A percentile compares a stretch with the other conserved stretches of the same genome.
Evolutionary conservation across 2,329 filamentous ascomycete genomes (phyloP).

Genomic region (Diaporthe caulivora): DNA sequence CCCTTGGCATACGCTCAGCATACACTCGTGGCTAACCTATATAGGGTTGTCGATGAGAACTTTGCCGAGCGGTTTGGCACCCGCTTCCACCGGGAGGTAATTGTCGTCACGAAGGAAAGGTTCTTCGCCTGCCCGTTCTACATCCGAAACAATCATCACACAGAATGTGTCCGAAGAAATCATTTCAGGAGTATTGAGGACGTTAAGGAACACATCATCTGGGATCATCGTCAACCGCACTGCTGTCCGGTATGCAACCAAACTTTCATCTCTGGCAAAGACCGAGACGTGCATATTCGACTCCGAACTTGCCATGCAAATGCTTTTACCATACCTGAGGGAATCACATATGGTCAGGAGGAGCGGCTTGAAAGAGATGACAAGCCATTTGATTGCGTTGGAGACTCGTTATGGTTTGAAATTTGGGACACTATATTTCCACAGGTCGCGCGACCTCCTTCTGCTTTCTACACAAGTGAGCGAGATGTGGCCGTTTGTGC

Average conservation of each 20-base stretch:
- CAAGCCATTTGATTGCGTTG: too few relatives aligned
- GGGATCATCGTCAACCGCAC: not conserved
- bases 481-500: too few relatives aligned
- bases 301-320: not conserved
- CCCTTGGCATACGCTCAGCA: too few relatives aligned
- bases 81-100: too few relatives aligned
- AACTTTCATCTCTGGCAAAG: not conserved
- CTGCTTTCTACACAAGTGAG: too few relatives aligned
- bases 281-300: slow-evolving; percentile 7
- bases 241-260: slow-evolving; percentile 2
- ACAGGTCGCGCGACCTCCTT: too few relatives aligned
- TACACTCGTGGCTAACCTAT: too few relatives aligned
- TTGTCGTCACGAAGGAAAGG: not conserved
- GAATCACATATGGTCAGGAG: not conserved
- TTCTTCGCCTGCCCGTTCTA: slow-evolving; percentile 16
- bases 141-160: not conserved
- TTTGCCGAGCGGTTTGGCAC: too few relatives aligned
- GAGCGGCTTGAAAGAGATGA: too few relatives aligned
- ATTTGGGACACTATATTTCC: too few relatives aligned
- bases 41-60: too few relatives aligned
- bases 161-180: not conserved
- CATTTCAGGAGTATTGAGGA: not conserved
- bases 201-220: not conserved
- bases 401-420: too few relatives aligned
- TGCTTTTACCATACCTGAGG: not conserved